These are phyloP conservation scores for Cadophora malorum DNA, from an alignment of 2,329 filamentous ascomycete species.

Conservation along the genomic window DNA sequence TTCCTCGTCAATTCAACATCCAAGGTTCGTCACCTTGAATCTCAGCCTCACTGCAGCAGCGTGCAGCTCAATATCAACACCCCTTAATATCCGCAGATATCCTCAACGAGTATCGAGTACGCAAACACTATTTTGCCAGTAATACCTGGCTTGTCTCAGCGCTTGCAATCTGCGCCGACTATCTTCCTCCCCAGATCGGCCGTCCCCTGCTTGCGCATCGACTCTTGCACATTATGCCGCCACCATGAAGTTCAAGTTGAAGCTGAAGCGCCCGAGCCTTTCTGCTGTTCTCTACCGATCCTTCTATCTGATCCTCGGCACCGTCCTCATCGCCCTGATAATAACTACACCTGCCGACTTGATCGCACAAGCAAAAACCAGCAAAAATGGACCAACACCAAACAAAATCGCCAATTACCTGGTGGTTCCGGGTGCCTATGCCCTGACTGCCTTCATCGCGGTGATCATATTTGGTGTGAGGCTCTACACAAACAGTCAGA, in stretches of 20 bases:
- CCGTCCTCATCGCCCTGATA: constrained; percentile 75
- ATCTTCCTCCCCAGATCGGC: not conserved
- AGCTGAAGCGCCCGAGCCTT: constrained; percentile 46
- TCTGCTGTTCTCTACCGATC: constrained; percentile 83
- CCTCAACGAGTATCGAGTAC: constrained; percentile 10
- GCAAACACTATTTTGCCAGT: constrained; percentile 1
- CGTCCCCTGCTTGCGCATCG: constrained; percentile 11
- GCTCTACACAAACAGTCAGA: constrained; percentile 84
- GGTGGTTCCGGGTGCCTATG: constrained; percentile 77
- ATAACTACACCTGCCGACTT: constrained; percentile 81
- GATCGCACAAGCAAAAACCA: constrained; percentile 70
- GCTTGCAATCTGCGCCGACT: too few species aligned
- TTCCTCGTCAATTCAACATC: constrained; percentile 9
- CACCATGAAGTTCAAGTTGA: constrained; percentile 34
- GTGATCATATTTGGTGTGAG: constrained; percentile 80
- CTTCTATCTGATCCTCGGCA: constrained; percentile 76
- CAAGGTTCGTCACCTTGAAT: not conserved
- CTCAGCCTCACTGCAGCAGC: constrained; percentile 9
- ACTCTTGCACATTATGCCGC: constrained; percentile 28
- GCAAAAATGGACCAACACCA: constrained; percentile 54
- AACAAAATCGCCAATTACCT: constrained; percentile 80
- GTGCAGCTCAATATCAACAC: constrained; percentile 10
- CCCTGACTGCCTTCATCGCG: constrained; percentile 73
- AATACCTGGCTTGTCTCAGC: not conserved
- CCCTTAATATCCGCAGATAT: not conserved